Evolutionary conservation across 2,329 filamentous ascomycete species (phyloP).

Genomic region (Aureobasidium uvarum): DNA sequence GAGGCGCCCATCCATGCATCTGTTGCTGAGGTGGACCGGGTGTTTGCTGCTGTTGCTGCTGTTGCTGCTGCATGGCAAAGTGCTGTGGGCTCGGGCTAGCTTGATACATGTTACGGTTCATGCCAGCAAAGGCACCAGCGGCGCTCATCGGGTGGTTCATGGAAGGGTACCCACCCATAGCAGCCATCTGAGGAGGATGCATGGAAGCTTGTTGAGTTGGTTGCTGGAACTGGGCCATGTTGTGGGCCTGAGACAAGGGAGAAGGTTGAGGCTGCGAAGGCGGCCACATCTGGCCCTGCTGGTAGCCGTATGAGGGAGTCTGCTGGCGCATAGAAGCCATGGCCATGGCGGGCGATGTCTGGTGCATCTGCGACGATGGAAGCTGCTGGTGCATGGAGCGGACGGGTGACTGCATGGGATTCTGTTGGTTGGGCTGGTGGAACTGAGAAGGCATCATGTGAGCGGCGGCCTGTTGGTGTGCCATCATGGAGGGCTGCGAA

Average conservation of each 20-base stretch:
- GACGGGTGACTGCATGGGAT: constrained; percentile 70
- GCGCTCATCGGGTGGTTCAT: constrained; percentile 48
- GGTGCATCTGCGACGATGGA: constrained; percentile 58
- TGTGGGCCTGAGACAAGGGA: constrained; percentile 48
- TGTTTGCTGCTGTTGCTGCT: constrained; percentile 35
- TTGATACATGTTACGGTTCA: constrained; percentile 53
- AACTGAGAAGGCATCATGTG: constrained; percentile 27
- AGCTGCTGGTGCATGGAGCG: constrained; percentile 63
- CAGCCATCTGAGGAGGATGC: constrained; percentile 49
- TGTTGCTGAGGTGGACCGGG: constrained; percentile 46
- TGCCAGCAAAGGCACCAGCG: constrained; percentile 44
- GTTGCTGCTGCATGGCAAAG: constrained; percentile 38
- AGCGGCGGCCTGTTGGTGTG: constrained; percentile 20
- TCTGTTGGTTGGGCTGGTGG: constrained; percentile 60
- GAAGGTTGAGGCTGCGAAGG: constrained; percentile 50
- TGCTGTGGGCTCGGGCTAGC: constrained; percentile 48
- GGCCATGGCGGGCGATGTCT: constrained; percentile 60
- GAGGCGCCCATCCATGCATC: constrained; percentile 54
- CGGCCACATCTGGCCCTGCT: constrained; percentile 50
- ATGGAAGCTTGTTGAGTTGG: constrained; percentile 49
- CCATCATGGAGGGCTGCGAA: constrained; percentile 26
- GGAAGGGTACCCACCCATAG: constrained; percentile 46
- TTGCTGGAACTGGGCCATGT: constrained; percentile 47
- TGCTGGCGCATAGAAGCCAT: constrained; percentile 42
- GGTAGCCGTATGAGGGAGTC: constrained; percentile 48